phyloP scores from a whole-genome alignment of 164 flowering plant species.

The Kalanchoe fedtschenkoi region DNA sequence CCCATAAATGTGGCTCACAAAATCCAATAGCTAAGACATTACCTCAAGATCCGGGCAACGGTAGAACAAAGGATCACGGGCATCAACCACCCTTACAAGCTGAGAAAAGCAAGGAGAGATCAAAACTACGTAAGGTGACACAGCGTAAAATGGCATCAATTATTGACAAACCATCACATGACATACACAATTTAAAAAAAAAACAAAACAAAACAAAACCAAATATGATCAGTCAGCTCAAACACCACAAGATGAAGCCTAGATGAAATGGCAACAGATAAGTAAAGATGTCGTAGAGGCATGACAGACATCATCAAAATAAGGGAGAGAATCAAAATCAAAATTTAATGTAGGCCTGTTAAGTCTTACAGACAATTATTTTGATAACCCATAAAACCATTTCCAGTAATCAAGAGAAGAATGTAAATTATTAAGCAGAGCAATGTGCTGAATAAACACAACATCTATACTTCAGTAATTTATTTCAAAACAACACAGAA shows the following conservation, averaged over 20 bases:
- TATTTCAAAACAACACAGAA: neutral
- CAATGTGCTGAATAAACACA: neutral
- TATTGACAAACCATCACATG: neutral
- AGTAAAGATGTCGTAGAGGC: neutral
- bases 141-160: too few species aligned
- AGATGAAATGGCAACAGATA: neutral
- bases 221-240: too few species aligned
- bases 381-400: too few species aligned
- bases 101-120: constrained; percentile 17
- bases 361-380: too few species aligned
- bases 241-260: neutral
- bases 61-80: constrained; percentile 89
- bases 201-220: too few species aligned
- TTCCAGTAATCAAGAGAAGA: neutral
- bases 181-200: neutral
- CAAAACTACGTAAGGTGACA: neutral
- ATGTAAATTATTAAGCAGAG: neutral
- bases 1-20: neutral
- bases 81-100: constrained; percentile 99
- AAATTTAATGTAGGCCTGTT: neutral
- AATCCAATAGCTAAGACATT: constrained; percentile 9
- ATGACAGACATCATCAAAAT: neutral
- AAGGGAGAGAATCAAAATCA: neutral
- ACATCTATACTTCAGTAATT: neutral
- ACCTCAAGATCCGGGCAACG: constrained; percentile 99